A percentile compares a stretch with the other conserved stretches of the same genome.
Conservation (phyloP, 176 grass and related monocot species). For the Raddia guianensis region DNA sequence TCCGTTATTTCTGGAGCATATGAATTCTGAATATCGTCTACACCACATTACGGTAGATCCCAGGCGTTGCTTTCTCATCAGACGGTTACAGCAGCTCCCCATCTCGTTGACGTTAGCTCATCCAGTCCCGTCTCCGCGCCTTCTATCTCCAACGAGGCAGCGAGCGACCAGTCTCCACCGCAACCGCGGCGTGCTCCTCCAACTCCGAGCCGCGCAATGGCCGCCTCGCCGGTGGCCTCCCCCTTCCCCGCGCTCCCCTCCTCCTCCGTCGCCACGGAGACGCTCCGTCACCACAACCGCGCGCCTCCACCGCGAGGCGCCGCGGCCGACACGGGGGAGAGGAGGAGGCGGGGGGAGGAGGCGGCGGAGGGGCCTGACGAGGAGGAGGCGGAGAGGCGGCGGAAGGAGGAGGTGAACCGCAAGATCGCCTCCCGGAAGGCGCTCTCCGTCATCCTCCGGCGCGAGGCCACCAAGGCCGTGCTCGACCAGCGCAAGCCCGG, state of each 20-base stretch:
- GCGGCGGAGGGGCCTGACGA: conserved; percentile 3
- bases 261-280: not conserved
- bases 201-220: conserved; percentile 35
- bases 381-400: conserved; percentile 46
- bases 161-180: too few species aligned
- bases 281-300: not conserved
- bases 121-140: too few species aligned
- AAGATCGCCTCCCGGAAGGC: conserved; percentile 88
- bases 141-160: too few species aligned
- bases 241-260: conserved; percentile 12
- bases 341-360: conserved; percentile 27
- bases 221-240: conserved; percentile 37
- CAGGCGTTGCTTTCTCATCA: conserved; percentile 1
- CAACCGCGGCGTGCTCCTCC: not conserved
- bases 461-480: conserved; percentile 87
- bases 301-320: not conserved
- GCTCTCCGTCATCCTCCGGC: conserved; percentile 83
- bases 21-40: not conserved
- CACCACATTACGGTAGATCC: not conserved
- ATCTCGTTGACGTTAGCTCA: too few species aligned
- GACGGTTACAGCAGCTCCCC: too few species aligned
- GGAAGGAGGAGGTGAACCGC: conserved; percentile 79
- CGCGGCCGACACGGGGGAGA: not conserved
- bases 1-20: too few species aligned
- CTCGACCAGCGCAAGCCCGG: conserved; percentile 82